Evolutionary conservation across 2,329 filamentous ascomycete species (phyloP).

Genomic region (Tolypocladium cylindrosporum): DNA sequence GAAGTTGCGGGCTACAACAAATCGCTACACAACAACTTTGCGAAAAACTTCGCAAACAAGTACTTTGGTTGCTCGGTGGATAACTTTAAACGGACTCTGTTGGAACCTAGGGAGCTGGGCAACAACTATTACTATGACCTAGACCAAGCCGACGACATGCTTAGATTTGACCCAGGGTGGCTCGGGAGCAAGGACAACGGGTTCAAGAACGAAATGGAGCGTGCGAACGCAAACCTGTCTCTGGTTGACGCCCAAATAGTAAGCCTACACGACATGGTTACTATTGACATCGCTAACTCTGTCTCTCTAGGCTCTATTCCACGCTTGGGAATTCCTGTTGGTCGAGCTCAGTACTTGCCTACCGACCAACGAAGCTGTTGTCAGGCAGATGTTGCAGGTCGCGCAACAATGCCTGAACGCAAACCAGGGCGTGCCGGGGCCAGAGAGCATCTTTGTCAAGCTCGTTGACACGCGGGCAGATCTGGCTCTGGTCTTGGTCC

Average conservation of each 20-base stretch:
- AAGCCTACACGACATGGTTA: slow-evolving; percentile 7
- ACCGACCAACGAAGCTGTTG: slow-evolving; percentile 42
- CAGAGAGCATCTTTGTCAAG: slow-evolving; percentile 72
- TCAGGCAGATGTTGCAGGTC: slow-evolving; percentile 63
- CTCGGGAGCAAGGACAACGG: slow-evolving; percentile 56
- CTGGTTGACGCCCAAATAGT: slow-evolving; percentile 86
- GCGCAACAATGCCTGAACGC: slow-evolving; percentile 68
- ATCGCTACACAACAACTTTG: slow-evolving; percentile 77
- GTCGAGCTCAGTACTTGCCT: slow-evolving; percentile 67
- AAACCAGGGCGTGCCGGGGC: slow-evolving; percentile 62
- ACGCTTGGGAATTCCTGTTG: slow-evolving; percentile 81
- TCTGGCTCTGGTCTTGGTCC: slow-evolving; percentile 72
- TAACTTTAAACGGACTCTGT: slow-evolving; percentile 67
- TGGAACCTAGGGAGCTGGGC: slow-evolving; percentile 59
- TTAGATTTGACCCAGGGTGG: slow-evolving; percentile 74
- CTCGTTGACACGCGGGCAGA: slow-evolving; percentile 69
- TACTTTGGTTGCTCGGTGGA: slow-evolving; percentile 66
- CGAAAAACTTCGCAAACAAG: slow-evolving; percentile 70
- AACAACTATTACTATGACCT: slow-evolving; percentile 77
- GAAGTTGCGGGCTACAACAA: slow-evolving; percentile 75
- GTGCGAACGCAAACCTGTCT: slow-evolving; percentile 83
- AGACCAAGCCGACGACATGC: slow-evolving; percentile 61
- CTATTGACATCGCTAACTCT: slow-evolving; percentile 7
- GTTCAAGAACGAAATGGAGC: slow-evolving; percentile 72
- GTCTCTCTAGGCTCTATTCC: slow-evolving; percentile 59